Evolutionary conservation across 805 yeast genomes (phyloP).

Genomic region (Barnettozyma wickerhamii): DNA sequence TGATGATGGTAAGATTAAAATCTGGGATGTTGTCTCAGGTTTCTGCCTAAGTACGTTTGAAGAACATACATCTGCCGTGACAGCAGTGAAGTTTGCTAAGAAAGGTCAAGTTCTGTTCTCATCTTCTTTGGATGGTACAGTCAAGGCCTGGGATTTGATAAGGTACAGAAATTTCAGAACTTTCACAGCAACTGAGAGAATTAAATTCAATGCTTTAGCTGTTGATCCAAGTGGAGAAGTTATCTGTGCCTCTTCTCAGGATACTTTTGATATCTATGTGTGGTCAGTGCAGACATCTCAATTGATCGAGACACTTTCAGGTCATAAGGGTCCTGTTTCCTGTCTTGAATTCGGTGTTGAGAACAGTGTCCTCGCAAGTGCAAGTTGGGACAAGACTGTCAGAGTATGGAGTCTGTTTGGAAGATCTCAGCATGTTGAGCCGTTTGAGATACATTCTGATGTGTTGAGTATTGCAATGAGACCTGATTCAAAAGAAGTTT

Average conservation of each 20-base stretch:
- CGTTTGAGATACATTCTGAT: slow-evolving; percentile 80
- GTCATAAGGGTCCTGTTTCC: slow-evolving; percentile 95
- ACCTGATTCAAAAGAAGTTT: slow-evolving; percentile 90
- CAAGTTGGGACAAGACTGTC: slow-evolving; percentile 95
- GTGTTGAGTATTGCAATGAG: slow-evolving; percentile 78
- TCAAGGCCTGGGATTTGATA: slow-evolving; percentile 93
- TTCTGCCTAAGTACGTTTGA: slow-evolving; percentile 89
- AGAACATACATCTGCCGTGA: slow-evolving; percentile 87
- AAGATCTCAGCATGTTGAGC: slow-evolving; percentile 84
- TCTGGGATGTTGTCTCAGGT: slow-evolving; percentile 93
- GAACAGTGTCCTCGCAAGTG: slow-evolving; percentile 74
- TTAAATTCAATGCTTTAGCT: slow-evolving; percentile 84
- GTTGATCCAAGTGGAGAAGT: slow-evolving; percentile 97
- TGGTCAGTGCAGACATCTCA: slow-evolving; percentile 98
- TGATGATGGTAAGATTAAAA: slow-evolving; percentile 94
- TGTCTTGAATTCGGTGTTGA: slow-evolving; percentile 81
- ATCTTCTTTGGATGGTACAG: slow-evolving; percentile 92
- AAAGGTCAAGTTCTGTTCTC: slow-evolving; percentile 89
- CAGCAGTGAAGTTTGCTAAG: slow-evolving; percentile 82
- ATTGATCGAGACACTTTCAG: slow-evolving; percentile 78
- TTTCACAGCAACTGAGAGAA: slow-evolving; percentile 83
- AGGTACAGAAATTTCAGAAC: slow-evolving; percentile 93
- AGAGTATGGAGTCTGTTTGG: slow-evolving; percentile 92
- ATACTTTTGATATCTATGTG: slow-evolving; percentile 84
- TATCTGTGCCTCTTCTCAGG: slow-evolving; percentile 90